Base-by-base conservation (phyloP, 1,139 yeast genomes). In the Scheffersomyces insectosa region DNA sequence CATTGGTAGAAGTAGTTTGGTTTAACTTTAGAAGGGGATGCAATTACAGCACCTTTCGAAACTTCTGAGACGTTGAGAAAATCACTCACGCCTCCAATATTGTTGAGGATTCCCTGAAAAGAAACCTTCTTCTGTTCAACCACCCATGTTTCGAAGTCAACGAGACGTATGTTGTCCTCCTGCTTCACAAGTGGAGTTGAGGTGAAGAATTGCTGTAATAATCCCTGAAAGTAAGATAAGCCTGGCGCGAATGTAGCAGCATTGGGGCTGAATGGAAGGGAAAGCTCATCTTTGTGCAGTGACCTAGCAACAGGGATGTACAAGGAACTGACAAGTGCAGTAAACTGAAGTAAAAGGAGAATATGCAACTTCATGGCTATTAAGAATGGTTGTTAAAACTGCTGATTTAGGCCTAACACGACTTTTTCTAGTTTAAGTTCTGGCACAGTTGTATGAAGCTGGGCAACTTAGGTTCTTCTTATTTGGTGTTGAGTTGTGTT, bases 1-100 rank as follows among this genome's bases (percentile, higher is more conserved):
- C 99, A 91, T 56, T 88, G 96, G 58, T 79, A 91, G 55, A 79
- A 90, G 61, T 91, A 91, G 63, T 91, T 77, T 0, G 98, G 98
- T 16, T 70, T 50, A 0, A 42, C 5, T 42, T 62, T 77, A 0
- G 96, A 88, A 3, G 96, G 95, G 7, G 95, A 84, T 1, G 98
- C 98, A 48, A 91, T 73, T 3, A 89, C 85, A 3, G 80, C 88
- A 25, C 97, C 97, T 8, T 70, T 65, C 1, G 72, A 59, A 1
- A 85, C 85, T 36, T 72, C 76, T 2, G 59, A 59, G 1, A 60
- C 51, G 9, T 54, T 54, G 9, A 60, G 54, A 44, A 57, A 35
- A 52, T 61, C 44, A 52, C 62, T 47, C 20, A 62, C 45, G 15
- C 85, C 86, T 4, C 90, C 91, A 43, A 86, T 80, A 57, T 88